phyloP scores from a whole-genome alignment of 495 filamentous ascomycete species.

The Cladorrhinum samala region DNA sequence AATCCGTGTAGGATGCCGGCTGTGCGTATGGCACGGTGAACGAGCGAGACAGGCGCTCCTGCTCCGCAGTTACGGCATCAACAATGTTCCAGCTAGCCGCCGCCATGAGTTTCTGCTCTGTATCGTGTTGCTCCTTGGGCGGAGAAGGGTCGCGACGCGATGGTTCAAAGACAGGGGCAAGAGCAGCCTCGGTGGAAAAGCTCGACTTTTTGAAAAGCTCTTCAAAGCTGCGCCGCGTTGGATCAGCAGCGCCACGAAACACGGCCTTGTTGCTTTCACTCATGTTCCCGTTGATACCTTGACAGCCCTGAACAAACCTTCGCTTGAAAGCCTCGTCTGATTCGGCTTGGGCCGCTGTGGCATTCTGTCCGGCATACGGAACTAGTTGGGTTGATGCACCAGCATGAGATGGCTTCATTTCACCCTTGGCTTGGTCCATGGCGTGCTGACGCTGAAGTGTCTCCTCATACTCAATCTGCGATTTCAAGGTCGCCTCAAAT shows the following conservation, averaged over 20 bases:
- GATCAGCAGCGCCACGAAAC: constrained; percentile 1
- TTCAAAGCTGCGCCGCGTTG: not conserved
- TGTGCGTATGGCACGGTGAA: not conserved
- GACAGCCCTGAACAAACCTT: not conserved
- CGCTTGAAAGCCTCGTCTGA: constrained; percentile 5
- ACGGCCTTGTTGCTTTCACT: constrained; percentile 12
- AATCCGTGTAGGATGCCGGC: not conserved
- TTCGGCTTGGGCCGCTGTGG: constrained; percentile 1
- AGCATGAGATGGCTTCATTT: constrained; percentile 2
- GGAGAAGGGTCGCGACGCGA: no score
- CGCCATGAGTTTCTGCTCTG: constrained; percentile 8
- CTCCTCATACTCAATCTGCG: constrained; percentile 33
- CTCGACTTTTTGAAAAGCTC: constrained; percentile 19
- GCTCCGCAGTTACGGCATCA: constrained; percentile 9
- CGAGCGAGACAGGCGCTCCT: constrained; percentile 1
- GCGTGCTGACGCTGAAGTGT: constrained; percentile 18
- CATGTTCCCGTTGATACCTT: constrained; percentile 9
- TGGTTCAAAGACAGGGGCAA: constrained; percentile 29
- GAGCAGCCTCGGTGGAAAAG: constrained; percentile 20
- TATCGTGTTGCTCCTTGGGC: no score
- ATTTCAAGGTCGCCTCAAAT: constrained; percentile 34
- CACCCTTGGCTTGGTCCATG: constrained; percentile 11
- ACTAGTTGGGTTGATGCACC: not conserved
- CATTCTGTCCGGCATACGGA: not conserved
- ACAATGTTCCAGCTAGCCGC: no score